phyloP scores from a whole-genome alignment of 495 filamentous ascomycete genomes.

The Glarea lozoyensis region DNA sequence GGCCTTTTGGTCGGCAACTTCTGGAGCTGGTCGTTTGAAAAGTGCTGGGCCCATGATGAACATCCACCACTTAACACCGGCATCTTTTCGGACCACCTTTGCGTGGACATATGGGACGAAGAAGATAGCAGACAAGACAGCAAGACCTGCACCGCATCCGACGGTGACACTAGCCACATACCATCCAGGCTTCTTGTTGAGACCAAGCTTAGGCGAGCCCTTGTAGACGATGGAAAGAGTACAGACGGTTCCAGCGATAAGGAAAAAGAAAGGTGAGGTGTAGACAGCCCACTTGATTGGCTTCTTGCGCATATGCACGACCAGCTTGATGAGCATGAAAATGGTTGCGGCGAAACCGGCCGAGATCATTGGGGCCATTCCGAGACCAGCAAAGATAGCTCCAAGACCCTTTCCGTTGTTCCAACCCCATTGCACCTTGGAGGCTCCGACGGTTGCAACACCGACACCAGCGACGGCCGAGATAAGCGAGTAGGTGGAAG shows the following conservation, averaged over 20 bases:
- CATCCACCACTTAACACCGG: slow-evolving; percentile 47
- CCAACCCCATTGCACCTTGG: slow-evolving; percentile 44
- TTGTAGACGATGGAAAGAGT: slow-evolving; percentile 48
- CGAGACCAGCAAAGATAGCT: slow-evolving; percentile 52
- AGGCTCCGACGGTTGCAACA: slow-evolving; percentile 43
- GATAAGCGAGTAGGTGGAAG: slow-evolving; percentile 56
- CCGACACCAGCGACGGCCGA: slow-evolving; percentile 55
- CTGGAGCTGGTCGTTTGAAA: slow-evolving; percentile 38
- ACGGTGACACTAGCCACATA: slow-evolving; percentile 48
- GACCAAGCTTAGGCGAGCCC: slow-evolving; percentile 34
- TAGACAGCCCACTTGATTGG: slow-evolving; percentile 47
- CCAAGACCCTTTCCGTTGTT: slow-evolving; percentile 49
- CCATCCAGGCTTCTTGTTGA: slow-evolving; percentile 36
- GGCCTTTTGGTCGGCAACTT: slow-evolving; percentile 10
- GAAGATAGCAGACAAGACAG: slow-evolving; percentile 44
- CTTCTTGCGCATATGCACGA: slow-evolving; percentile 51
- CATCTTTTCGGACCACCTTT: slow-evolving; percentile 46
- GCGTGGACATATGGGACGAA: slow-evolving; percentile 57
- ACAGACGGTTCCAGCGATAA: slow-evolving; percentile 48
- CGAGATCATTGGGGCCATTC: slow-evolving; percentile 54
- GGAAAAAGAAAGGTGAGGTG: slow-evolving; percentile 55
- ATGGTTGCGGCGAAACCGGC: slow-evolving; percentile 51
- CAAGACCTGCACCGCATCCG: slow-evolving; percentile 46
- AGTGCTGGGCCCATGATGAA: slow-evolving; percentile 48
- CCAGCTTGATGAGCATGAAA: slow-evolving; percentile 55